A percentile compares a stretch with the other conserved stretches of the same genome.
Evolutionary conservation across 768 basidiomycete genomes (phyloP).

Genomic region (Podaxis carcinomalis): DNA sequence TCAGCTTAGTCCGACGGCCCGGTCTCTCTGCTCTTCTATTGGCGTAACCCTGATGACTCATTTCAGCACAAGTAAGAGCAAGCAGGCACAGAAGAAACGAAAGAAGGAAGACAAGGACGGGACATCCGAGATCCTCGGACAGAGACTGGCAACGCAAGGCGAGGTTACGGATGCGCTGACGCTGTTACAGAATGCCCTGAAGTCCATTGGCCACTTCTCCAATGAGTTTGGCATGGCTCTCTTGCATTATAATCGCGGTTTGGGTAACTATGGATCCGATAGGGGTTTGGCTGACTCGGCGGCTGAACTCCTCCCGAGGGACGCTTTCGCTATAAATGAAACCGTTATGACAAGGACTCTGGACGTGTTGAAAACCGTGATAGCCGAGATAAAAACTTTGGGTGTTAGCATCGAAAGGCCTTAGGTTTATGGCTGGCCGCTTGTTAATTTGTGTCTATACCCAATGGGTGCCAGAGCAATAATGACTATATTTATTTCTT

Average conservation of each 20-base stretch:
- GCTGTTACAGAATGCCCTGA: not conserved
- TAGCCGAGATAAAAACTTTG: not conserved
- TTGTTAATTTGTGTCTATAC: too few species aligned
- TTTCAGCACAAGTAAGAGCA: not conserved
- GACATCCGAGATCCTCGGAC: not conserved
- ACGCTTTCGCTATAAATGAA: not conserved
- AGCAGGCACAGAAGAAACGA: not conserved
- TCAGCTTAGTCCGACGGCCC: not conserved
- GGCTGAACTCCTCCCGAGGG: not conserved
- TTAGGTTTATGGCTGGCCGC: fast-evolving
- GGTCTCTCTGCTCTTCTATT: not conserved
- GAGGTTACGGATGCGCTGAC: not conserved
- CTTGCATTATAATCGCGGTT: not conserved
- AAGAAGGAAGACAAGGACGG: not conserved
- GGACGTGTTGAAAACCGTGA: not conserved
- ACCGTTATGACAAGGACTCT: not conserved
- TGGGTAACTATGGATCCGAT: not conserved
- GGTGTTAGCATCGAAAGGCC: too few species aligned
- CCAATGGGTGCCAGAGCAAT: too few species aligned
- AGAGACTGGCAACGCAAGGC: not conserved
- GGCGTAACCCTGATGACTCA: not conserved
- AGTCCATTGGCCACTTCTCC: not conserved
- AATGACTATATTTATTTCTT: too few species aligned
- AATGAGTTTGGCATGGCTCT: not conserved
- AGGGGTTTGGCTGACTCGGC: not conserved